phyloP scores from a whole-genome alignment of 2,329 filamentous ascomycete genomes.

The Tothia fuscella region DNA sequence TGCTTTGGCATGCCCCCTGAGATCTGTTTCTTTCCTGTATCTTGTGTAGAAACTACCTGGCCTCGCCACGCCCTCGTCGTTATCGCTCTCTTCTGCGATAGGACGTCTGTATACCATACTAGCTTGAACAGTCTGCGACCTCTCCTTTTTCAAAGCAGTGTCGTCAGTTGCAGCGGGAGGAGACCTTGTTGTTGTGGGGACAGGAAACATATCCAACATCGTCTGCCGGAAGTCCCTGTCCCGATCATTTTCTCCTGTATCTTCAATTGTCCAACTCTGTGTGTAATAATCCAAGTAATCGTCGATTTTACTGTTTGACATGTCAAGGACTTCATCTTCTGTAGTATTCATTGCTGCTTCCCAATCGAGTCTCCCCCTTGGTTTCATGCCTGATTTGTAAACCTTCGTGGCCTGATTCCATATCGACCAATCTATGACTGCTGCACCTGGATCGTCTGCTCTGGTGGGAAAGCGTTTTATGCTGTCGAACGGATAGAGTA shows the following conservation, averaged over 20 bases:
- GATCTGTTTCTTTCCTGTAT: constrained; percentile 36
- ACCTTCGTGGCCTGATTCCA: constrained; percentile 41
- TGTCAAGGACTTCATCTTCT: constrained; percentile 49
- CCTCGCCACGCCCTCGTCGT: constrained; percentile 16
- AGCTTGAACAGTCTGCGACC: constrained; percentile 32
- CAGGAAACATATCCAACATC: constrained; percentile 32
- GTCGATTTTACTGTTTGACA: constrained; percentile 53
- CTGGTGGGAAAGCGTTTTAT: constrained; percentile 38
- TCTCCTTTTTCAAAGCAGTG: constrained; percentile 21
- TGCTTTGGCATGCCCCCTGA: constrained; percentile 31
- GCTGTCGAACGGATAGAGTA: constrained; percentile 64
- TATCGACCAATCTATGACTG: constrained; percentile 57
- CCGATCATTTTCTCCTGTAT: constrained; percentile 22
- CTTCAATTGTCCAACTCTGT: constrained; percentile 46
- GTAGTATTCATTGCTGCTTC: constrained; percentile 40
- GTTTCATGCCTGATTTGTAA: constrained; percentile 5
- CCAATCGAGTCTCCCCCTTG: constrained; percentile 20
- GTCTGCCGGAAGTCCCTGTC: constrained; percentile 29
- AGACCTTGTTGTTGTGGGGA: constrained; percentile 3
- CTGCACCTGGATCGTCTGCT: constrained; percentile 42
- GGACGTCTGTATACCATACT: constrained; percentile 27
- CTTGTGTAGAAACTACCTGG: constrained; percentile 40
- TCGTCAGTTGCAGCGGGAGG: constrained; percentile 5
- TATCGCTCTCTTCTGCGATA: constrained; percentile 22
- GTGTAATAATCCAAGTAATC: constrained; percentile 74